These are phyloP conservation scores for Fusarium armeniacum DNA, from an alignment of 2,329 filamentous ascomycete species.

Conservation along the genomic window DNA sequence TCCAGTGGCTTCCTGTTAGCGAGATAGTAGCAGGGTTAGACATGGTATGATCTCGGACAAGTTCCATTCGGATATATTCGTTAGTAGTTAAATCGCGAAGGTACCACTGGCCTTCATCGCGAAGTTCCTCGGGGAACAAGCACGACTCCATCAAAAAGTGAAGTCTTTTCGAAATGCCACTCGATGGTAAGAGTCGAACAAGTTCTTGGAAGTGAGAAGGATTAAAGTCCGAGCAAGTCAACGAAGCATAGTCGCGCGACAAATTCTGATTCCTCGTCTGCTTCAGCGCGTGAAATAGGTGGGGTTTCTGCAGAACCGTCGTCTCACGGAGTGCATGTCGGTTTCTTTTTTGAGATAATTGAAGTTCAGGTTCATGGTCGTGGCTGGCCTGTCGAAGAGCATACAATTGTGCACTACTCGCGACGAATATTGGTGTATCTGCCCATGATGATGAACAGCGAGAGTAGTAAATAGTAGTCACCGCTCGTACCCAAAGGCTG, in stretches of 20 bases:
- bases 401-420: background rate
- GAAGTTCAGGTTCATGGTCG: background rate
- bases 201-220: background rate
- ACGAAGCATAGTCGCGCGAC: background rate
- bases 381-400: background rate
- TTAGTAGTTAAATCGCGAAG: background rate
- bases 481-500: background rate
- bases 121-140: background rate
- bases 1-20: background rate
- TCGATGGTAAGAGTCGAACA: background rate
- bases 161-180: background rate
- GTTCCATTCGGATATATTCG: slow-evolving; percentile 1
- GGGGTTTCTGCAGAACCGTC: background rate
- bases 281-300: background rate
- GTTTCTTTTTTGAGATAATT: too few relatives aligned
- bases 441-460: background rate
- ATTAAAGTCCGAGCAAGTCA: background rate
- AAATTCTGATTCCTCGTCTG: background rate
- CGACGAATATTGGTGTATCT: background rate
- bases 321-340: too few relatives aligned
- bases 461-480: background rate
- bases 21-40: background rate
- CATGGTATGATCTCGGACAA: background rate
- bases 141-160: background rate
- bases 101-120: background rate